phyloP scores from a whole-genome alignment of 2,329 filamentous ascomycete genomes.

The Penicillium sp. region DNA sequence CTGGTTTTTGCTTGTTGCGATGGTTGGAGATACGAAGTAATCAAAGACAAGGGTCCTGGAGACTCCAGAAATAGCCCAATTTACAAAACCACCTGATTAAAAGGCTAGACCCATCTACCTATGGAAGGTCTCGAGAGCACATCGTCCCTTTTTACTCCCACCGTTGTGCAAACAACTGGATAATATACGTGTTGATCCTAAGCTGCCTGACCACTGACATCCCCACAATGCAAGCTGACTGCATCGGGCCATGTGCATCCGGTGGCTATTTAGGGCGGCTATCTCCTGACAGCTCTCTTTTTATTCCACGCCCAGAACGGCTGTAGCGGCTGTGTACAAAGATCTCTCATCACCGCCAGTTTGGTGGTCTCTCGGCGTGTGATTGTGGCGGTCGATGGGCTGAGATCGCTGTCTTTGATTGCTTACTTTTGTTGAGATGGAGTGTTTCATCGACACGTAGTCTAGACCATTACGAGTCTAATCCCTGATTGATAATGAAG shows the following conservation, averaged over 20 bases:
- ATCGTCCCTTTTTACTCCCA: neutral
- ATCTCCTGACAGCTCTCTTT: conserved; percentile 18
- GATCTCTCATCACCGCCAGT: conserved; percentile 7
- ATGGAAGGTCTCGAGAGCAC: neutral
- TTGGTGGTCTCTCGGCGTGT: conserved; percentile 10
- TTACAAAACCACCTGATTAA: neutral
- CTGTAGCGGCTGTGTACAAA: conserved; percentile 16
- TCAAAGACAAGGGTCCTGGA: neutral
- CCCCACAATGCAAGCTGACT: neutral
- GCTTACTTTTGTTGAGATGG: conserved; percentile 4
- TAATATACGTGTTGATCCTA: neutral
- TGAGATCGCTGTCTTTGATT: conserved; percentile 14
- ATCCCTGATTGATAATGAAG: neutral
- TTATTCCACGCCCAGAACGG: conserved; percentile 7
- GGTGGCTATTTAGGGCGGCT: conserved; percentile 8
- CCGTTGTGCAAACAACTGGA: neutral
- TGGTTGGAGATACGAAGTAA: neutral
- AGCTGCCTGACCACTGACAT: neutral
- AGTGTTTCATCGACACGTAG: neutral
- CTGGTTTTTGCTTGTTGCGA: neutral
- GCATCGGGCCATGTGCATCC: conserved; percentile 5
- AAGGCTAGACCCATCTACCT: neutral
- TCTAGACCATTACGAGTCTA: neutral
- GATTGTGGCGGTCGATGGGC: conserved; percentile 16
- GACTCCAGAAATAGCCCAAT: neutral